These are phyloP conservation scores for Neckera pumila DNA, from an alignment of 225 moss, liverwort and hornwort species.

Conservation along the genomic window DNA sequence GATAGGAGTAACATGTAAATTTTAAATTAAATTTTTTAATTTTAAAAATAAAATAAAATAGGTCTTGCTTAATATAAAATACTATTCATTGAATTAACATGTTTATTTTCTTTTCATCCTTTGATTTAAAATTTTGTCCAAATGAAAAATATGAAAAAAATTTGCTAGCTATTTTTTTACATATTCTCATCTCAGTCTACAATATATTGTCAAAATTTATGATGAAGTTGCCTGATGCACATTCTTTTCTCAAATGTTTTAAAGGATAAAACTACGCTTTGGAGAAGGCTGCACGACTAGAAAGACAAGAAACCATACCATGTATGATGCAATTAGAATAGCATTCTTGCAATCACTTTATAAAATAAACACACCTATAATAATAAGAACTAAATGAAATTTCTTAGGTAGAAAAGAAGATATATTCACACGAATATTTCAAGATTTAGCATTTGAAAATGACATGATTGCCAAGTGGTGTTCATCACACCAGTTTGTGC, in stretches of 20 bases:
- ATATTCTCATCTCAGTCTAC: neutral
- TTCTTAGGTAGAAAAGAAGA: neutral
- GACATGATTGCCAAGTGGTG: neutral
- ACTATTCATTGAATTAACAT: too few relatives aligned
- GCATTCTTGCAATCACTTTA: neutral
- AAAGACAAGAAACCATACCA: neutral
- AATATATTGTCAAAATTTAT: neutral
- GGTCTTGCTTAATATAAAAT: too few relatives aligned
- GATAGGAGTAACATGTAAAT: neutral
- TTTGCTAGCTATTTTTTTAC: fast-evolving
- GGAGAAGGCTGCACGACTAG: neutral
- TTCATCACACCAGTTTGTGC: fast-evolving
- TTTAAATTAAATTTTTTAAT: neutral
- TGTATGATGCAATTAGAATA: neutral
- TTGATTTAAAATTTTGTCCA: neutral
- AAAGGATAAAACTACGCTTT: neutral
- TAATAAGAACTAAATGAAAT: neutral
- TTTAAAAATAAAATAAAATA: too few relatives aligned
- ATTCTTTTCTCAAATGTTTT: neutral
- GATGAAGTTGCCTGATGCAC: neutral
- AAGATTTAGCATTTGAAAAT: neutral
- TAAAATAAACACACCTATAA: neutral
- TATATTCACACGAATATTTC: neutral
- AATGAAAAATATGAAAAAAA: neutral
- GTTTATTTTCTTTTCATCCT: too few relatives aligned